These are phyloP conservation scores for Cladosporium sp. DNA, from an alignment of 2,329 filamentous ascomycete genomes.

Conservation along the genomic window DNA sequence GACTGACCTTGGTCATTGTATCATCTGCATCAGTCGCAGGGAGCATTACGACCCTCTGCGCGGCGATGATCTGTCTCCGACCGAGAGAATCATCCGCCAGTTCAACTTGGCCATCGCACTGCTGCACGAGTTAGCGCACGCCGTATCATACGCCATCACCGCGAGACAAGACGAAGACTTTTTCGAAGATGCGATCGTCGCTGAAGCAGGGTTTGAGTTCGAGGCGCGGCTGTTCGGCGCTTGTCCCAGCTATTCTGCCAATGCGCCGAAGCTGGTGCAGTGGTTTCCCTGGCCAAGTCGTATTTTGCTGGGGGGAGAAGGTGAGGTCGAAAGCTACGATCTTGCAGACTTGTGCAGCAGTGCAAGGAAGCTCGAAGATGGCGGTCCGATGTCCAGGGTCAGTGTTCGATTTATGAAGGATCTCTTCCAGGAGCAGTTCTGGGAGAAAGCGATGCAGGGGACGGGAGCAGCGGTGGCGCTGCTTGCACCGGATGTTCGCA, in stretches of 20 bases:
- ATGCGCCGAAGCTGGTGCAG: background rate
- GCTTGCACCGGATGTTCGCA: background rate
- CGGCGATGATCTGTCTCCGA: background rate
- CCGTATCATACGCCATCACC: background rate
- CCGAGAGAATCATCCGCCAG: background rate
- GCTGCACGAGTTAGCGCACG: constrained; percentile 12
- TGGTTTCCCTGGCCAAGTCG: background rate
- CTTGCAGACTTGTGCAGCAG: background rate
- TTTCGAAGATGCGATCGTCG: constrained; percentile 11
- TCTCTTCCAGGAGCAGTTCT: background rate
- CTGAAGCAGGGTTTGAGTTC: constrained; percentile 10
- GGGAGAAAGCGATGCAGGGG: background rate
- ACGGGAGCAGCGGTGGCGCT: background rate
- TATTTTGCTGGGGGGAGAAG: background rate
- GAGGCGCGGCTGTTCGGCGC: background rate
- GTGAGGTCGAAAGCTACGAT: background rate
- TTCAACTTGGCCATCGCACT: background rate
- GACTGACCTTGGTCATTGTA: background rate
- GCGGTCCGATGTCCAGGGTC: background rate
- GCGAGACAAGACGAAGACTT: constrained; percentile 7
- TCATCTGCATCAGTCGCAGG: background rate
- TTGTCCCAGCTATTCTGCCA: background rate
- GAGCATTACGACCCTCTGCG: background rate
- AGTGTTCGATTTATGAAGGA: background rate
- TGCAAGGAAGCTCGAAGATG: background rate